These are phyloP conservation scores for Trichosporon asahii DNA, from an alignment of 1,284 basidiomycete genomes.

Conservation along the genomic window DNA sequence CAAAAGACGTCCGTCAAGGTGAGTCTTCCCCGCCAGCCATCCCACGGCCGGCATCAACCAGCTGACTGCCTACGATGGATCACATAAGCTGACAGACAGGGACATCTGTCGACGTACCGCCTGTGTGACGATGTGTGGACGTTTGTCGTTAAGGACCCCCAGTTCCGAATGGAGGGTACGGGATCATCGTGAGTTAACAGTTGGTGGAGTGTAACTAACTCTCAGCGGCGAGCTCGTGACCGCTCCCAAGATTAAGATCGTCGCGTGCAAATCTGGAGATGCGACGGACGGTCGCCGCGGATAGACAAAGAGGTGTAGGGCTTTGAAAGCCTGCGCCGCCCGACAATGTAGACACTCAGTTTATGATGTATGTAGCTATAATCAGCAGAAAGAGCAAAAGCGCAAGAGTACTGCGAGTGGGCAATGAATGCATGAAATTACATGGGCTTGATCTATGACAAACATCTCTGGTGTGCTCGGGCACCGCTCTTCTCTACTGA, in stretches of 20 bases:
- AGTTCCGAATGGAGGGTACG: conserved; percentile 91
- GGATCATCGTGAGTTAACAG: conserved; percentile 34
- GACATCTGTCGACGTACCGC: conserved; percentile 86
- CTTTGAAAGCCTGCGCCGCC: not conserved
- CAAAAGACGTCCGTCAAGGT: conserved; percentile 88
- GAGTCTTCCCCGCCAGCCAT: conserved; percentile 27
- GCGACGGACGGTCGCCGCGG: conserved; percentile 59
- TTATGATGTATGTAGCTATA: conserved; percentile 18
- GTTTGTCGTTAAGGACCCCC: conserved; percentile 85
- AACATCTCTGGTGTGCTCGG: not conserved
- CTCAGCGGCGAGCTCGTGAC: conserved; percentile 54
- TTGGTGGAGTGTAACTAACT: not conserved
- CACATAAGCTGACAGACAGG: conserved; percentile 56
- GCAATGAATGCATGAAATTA: conserved; percentile 6
- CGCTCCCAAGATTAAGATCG: conserved; percentile 82
- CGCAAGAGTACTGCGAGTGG: not conserved
- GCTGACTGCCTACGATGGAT: not conserved
- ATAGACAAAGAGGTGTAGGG: not conserved
- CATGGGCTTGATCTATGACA: conserved; percentile 8
- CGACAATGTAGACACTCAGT: conserved; percentile 8
- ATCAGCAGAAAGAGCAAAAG: conserved; percentile 9
- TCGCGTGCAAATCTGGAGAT: conserved; percentile 90
- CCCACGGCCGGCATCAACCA: not conserved
- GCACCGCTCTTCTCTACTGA: not conserved
- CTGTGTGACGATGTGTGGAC: conserved; percentile 97